Percentiles rank a stretch among this genome's conserved stretches.
Conservation (phyloP, 106 monocot species). For the Iris macrosiphon region DNA sequence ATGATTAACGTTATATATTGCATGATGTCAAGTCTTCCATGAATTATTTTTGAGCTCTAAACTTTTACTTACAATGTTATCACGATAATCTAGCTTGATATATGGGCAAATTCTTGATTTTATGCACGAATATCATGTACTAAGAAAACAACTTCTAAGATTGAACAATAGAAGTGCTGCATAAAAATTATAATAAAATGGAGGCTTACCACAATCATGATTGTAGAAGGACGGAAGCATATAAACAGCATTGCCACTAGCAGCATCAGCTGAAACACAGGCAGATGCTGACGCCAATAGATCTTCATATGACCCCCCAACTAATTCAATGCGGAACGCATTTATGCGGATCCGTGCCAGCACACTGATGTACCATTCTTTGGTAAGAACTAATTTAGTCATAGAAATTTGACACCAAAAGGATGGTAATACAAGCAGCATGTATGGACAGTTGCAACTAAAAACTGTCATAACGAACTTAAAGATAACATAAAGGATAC, state of each 20-base stretch:
- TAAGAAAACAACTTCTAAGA: too few species aligned
- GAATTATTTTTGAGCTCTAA: too few species aligned
- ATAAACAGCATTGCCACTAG: constrained; percentile 90
- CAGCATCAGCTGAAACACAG: constrained; percentile 44
- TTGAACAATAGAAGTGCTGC: too few species aligned
- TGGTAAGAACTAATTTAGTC: constrained; percentile 68
- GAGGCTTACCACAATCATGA: constrained; percentile 81
- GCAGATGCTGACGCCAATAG: constrained; percentile 52
- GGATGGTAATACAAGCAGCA: not conserved
- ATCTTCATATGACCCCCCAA: constrained; percentile 63
- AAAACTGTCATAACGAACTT: not conserved
- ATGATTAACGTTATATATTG: too few species aligned
- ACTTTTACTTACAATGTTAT: too few species aligned
- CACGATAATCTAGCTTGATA: too few species aligned
- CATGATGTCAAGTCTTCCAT: too few species aligned
- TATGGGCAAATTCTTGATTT: too few species aligned
- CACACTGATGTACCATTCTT: constrained; percentile 71
- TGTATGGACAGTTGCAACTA: not conserved
- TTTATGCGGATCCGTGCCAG: constrained; percentile 86
- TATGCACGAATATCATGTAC: too few species aligned
- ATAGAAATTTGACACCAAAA: constrained; percentile 33
- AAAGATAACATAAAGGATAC: constrained; percentile 59
- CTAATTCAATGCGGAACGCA: constrained; percentile 78
- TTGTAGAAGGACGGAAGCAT: constrained; percentile 96
- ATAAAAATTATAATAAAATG: not conserved